Base-by-base conservation (phyloP, 257 asterid genomes). In the Voacanga thouarsii region DNA sequence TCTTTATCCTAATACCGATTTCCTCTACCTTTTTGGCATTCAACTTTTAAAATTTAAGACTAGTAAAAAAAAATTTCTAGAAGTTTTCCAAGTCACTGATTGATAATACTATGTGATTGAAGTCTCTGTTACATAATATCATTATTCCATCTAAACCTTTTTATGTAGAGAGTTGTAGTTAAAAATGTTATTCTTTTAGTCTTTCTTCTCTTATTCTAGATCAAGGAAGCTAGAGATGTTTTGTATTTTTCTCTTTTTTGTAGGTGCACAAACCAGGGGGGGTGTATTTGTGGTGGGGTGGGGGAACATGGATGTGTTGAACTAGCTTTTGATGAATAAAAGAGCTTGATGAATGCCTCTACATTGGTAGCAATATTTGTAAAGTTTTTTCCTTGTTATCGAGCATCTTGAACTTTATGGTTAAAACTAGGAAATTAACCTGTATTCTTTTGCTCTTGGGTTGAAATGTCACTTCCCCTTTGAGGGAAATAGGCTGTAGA, bases 1-100 rank as follows among this genome's bases (percentile, higher is more conserved):
- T 90, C 30, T 55, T 26, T 78, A 67, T 5, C n/a, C 74, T 39
- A 33, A 49, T 67, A 30, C 67, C 77, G 10, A 7, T 24, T 72
- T 57, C 23, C 1, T 51, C 26, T 2, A 19, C 12, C 23, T 24
- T 30, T n/a, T 28, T 49, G 14, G 4, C 23, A 19, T 65, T 49
- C 5, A 26, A 12, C 12, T 28, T 41, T 57, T 12, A 1, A 14
- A 11, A 14, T 41, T 57, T 12, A 1, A 14, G 4, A 14, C 16
- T n/a, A 21, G 41, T 23, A 2, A 14, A 56, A 75, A 37, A 18
- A 37, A 19, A 1, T 16, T 37, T 33, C 4, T 6, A 43, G 16
- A 33, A 33, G n/a, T 65, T 65, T 9, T 65, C 39, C 12, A 15
- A n/a, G 66, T 47, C 76, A 30, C 5, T 72, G 43, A 16, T 18